These are phyloP conservation scores for Oryza rufipogon DNA, from an alignment of 176 grass and related monocot species.

Conservation along the genomic window DNA sequence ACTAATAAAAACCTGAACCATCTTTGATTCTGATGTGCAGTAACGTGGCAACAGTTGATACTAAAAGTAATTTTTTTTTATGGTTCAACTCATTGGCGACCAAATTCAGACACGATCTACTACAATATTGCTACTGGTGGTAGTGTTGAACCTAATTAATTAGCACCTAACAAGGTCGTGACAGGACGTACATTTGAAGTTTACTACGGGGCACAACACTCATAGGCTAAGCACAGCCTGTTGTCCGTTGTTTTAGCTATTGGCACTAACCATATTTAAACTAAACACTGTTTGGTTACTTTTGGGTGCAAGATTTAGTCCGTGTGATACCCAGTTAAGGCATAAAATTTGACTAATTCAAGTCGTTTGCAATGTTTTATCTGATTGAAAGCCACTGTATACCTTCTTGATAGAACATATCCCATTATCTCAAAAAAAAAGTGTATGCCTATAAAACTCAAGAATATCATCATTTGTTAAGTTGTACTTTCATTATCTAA, in stretches of 20 bases:
- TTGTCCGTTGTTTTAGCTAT: slow-evolving; percentile 5
- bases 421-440: background rate
- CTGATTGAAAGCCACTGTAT: background rate
- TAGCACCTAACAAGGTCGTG: slow-evolving; percentile 31
- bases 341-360: background rate
- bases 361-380: background rate
- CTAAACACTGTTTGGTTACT: background rate
- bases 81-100: background rate
- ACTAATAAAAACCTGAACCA: background rate
- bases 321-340: background rate
- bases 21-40: background rate
- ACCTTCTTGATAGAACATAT: background rate
- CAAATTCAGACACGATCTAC: background rate
- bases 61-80: background rate
- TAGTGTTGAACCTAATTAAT: background rate
- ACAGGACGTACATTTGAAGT: slow-evolving; percentile 5
- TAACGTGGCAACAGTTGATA: background rate
- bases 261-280: slow-evolving; percentile 7
- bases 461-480: background rate
- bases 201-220: slow-evolving; percentile 17
- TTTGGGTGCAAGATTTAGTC: background rate
- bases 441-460: background rate
- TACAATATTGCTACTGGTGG: background rate
- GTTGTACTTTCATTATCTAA: background rate
- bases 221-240: background rate